phyloP scores from a whole-genome alignment of 345 rosid genomes.

The Triadica sebifera region DNA sequence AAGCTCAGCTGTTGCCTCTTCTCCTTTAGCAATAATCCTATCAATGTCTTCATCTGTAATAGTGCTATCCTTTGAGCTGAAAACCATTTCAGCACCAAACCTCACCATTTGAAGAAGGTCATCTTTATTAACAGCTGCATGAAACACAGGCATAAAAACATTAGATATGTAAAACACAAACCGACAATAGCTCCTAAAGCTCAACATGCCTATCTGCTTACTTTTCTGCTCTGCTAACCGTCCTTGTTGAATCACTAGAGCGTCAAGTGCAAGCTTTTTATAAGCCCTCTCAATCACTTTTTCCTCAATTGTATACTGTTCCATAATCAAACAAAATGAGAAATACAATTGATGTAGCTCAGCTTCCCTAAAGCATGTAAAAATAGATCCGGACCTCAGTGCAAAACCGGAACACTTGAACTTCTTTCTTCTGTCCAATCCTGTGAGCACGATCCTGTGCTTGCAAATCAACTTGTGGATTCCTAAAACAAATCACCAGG shows the following conservation, averaged over 20 bases:
- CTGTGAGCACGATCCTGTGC: constrained; percentile 99
- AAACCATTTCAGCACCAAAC: constrained; percentile 99
- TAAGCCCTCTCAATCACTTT: constrained; percentile 99
- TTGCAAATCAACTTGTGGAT: constrained; percentile 99
- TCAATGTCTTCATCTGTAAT: constrained; percentile 96
- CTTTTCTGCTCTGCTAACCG: constrained; percentile 97
- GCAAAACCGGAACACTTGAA: constrained; percentile 97
- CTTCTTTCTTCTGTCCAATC: constrained; percentile 99
- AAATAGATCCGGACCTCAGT: constrained; percentile 62
- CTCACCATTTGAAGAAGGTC: constrained; percentile 99
- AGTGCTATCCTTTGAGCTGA: constrained; percentile 97
- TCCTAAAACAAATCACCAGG: constrained; percentile 51
- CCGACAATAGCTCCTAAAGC: not conserved
- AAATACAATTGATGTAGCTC: not conserved
- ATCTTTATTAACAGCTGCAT: constrained; percentile 94
- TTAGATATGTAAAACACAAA: not conserved
- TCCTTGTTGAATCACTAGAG: constrained; percentile 97
- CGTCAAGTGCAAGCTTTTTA: constrained; percentile 97
- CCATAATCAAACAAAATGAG: constrained; percentile 25
- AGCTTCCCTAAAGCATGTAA: constrained; percentile 12
- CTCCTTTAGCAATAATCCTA: constrained; percentile 97
- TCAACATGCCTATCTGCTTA: constrained; percentile 31
- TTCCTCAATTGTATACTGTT: constrained; percentile 96
- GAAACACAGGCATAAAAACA: constrained; percentile 7
- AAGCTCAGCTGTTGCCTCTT: constrained; percentile 93